Evolutionary conservation across 441 rosid species (phyloP), one percentile per base, ranked within the genome.

Genomic region (Erysimum cheiri): DNA sequence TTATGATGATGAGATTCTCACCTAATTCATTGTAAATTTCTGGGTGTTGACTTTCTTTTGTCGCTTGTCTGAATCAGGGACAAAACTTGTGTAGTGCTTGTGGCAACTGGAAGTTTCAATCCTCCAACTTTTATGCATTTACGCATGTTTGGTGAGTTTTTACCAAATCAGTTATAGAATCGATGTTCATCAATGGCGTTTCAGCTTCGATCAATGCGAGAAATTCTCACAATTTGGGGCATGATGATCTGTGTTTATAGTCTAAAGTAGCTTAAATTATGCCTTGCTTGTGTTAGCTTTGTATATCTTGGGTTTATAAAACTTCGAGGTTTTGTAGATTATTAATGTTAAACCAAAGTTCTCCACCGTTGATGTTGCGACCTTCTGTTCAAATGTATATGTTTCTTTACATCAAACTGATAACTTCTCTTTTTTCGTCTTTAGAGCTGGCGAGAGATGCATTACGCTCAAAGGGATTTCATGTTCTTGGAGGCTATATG

Each of bases 61-160:
- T 43, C 13, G 33, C 1, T 35, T 65, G 8, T 70, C 13, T 72
- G 40, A 60, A 64, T 48, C 71, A 78, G 83, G 75, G 80, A 74
- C 68, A 80, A 79, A 71, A 69, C 71, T 32, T 71, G 32, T 81
- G 96, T 86, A 12, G 91, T 89, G 77, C 87, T 95, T 53, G 93
- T 92, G 41, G 89, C 90, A 17, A 83, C 91, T 24, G 97, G 99
- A 58, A 87, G 96, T 76, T 95, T 95, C 90, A 95, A 88, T 80
- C 99, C 99, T 80, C 98, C 98, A 3, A 95, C 98, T 66, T 84
- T 80, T 71, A 95, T 95, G 97, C 98, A 90, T 81, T 72, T 91
- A 75, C 97, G 96, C 61, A 80, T 95, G 86, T 80, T 82, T 73
- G 85, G 85, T 80, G n/a, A 72, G 77, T 50, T 60, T 15, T 22